These are phyloP conservation scores for Fomitopsis betulina DNA, from an alignment of 1,284 basidiomycete genomes.

Conservation along the genomic window DNA sequence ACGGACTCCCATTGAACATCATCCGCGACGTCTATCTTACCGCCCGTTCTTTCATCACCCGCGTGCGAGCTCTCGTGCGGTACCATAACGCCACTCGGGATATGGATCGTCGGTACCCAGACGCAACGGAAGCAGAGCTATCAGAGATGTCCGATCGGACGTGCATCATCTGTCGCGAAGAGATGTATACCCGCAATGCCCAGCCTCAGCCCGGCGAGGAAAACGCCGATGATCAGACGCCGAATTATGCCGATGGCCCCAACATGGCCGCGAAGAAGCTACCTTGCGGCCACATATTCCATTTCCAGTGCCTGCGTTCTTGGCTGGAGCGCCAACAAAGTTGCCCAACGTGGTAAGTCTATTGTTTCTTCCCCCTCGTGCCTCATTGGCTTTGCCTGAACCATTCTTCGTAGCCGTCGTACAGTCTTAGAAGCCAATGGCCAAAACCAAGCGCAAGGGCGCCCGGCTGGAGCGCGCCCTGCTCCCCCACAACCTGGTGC, in stretches of 20 bases:
- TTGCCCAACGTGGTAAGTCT: slow-evolving; percentile 90
- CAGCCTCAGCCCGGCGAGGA: slow-evolving; percentile 26
- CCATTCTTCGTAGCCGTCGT: slow-evolving; percentile 55
- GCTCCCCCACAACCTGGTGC: slow-evolving; percentile 33
- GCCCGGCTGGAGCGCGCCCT: slow-evolving; percentile 26
- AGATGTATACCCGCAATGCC: slow-evolving; percentile 60
- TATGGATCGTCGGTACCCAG: slow-evolving; percentile 95
- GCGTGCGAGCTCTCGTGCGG: slow-evolving; percentile 83
- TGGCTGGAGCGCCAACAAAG: slow-evolving; percentile 97
- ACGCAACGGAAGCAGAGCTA: slow-evolving; percentile 88
- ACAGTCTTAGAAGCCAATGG: slow-evolving; percentile 69
- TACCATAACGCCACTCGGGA: slow-evolving; percentile 94
- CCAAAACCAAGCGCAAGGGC: slow-evolving; percentile 29
- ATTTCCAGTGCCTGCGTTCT: slow-evolving; percentile 94
- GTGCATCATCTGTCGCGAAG: slow-evolving; percentile 99
- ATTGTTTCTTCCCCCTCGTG: slow-evolving; percentile 4
- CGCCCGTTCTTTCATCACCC: slow-evolving; percentile 83
- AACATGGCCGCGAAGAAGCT: slow-evolving; percentile 97
- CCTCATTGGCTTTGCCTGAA: slow-evolving; percentile 12
- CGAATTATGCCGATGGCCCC: slow-evolving; percentile 56
- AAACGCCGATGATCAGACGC: slow-evolving; percentile 18
- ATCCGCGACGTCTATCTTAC: slow-evolving; percentile 97
- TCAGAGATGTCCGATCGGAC: slow-evolving; percentile 79
- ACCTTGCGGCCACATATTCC: slow-evolving; percentile 96
- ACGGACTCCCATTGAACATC: slow-evolving; percentile 96